Conservation (phyloP, 202 grass and related monocot genomes). For the Setaria viridis region DNA sequence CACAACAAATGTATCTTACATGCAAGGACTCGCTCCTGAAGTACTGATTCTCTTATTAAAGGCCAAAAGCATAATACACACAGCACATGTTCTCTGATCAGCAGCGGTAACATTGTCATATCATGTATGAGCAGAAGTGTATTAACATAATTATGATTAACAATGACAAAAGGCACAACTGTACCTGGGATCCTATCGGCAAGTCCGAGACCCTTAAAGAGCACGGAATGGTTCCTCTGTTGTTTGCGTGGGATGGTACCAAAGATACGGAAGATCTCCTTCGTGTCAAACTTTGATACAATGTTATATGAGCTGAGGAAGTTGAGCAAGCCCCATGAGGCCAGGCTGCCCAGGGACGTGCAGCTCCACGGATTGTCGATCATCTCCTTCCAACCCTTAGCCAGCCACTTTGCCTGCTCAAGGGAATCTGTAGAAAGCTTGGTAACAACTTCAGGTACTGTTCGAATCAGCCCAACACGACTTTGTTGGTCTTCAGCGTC, state of each 20-base stretch:
- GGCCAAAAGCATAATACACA: neutral
- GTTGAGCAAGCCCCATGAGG: constrained; percentile 44
- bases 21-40: neutral
- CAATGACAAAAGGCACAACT: constrained; percentile 1
- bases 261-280: constrained; percentile 40
- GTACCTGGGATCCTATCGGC: constrained; percentile 35
- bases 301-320: constrained; percentile 54
- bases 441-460: constrained; percentile 4
- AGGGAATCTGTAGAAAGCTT: neutral
- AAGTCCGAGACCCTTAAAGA: constrained; percentile 46
- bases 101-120: neutral
- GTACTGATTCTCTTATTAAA: constrained; percentile 1
- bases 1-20: constrained; percentile 5
- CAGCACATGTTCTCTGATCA: neutral
- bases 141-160: neutral
- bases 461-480: constrained; percentile 6
- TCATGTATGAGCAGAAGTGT: neutral
- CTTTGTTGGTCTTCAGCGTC: neutral
- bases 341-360: neutral
- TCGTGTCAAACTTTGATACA: constrained; percentile 35
- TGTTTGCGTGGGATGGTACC: constrained; percentile 34
- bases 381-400: constrained; percentile 49
- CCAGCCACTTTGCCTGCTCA: constrained; percentile 42
- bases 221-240: neutral
- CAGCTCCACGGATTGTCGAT: neutral